phyloP scores from a whole-genome alignment of 768 basidiomycete genomes.

The Tylopilus subfusipes region DNA sequence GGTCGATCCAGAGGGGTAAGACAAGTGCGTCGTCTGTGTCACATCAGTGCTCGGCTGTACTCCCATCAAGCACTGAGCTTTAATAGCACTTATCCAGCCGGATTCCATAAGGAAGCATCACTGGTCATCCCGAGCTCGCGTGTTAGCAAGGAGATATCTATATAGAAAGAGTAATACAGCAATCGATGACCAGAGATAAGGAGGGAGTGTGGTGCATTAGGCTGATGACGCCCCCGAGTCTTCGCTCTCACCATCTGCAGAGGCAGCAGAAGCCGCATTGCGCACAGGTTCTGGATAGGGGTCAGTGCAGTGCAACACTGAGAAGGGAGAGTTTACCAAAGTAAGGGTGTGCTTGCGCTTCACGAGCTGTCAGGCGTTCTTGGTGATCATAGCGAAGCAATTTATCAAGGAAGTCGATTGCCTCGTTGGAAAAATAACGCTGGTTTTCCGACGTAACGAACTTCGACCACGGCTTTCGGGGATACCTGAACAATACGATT shows the following conservation, averaged over 20 bases:
- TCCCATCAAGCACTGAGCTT: conserved; percentile 12
- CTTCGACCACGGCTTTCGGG: conserved; percentile 91
- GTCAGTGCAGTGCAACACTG: conserved; percentile 17
- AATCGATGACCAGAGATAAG: conserved; percentile 25
- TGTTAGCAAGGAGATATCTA: conserved; percentile 28
- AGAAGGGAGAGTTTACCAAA: conserved; percentile 55
- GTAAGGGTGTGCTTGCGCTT: conserved; percentile 90
- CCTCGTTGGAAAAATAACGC: conserved; percentile 94
- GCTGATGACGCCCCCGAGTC: conserved; percentile 34
- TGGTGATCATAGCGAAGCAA: conserved; percentile 96
- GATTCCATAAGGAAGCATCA: conserved; percentile 13
- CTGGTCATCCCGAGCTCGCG: conserved; percentile 17
- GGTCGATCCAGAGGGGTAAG: background rate
- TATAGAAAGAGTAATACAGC: conserved; percentile 35
- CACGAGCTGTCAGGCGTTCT: conserved; percentile 90
- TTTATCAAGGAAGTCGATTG: conserved; percentile 94
- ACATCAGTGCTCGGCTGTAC: background rate
- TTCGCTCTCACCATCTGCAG: conserved; percentile 64
- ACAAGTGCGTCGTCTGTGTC: conserved; percentile 10
- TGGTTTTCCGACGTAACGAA: conserved; percentile 97
- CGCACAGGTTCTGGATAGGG: conserved; percentile 62
- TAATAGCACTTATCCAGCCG: conserved; percentile 19
- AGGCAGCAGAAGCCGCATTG: conserved; percentile 39
- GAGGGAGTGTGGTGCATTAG: conserved; percentile 25
- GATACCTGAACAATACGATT: conserved; percentile 52